phyloP scores from a whole-genome alignment of 192 early-diverging fungal species.

The Allomyces javanicus region DNA sequence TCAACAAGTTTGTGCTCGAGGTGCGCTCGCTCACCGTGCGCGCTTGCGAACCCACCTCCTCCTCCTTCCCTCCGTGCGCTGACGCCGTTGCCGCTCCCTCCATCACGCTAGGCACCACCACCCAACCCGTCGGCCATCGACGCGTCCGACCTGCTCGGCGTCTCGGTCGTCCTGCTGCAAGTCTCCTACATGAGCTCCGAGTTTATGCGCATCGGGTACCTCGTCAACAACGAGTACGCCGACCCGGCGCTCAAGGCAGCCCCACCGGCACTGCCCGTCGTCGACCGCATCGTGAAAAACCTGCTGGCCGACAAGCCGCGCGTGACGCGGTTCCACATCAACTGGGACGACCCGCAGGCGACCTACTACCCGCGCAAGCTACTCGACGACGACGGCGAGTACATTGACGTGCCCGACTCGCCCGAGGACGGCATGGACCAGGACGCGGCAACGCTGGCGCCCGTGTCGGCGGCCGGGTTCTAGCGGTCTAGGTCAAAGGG shows the following conservation, averaged over 20 bases:
- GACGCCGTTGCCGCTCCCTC: not conserved
- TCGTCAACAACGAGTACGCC: constrained; percentile 87
- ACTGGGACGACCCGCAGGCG: constrained; percentile 15
- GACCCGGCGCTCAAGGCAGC: constrained; percentile 50
- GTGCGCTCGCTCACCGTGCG: constrained; percentile 16
- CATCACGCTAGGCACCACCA: constrained; percentile 15
- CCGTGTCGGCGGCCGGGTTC: too few relatives aligned
- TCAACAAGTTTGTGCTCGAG: constrained; percentile 84
- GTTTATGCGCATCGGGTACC: constrained; percentile 95
- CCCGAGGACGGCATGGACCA: too few relatives aligned
- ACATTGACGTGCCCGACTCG: too few relatives aligned
- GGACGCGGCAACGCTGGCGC: too few relatives aligned
- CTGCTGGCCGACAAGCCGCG: constrained; percentile 87
- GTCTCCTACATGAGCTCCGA: constrained; percentile 77
- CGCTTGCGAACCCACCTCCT: not conserved
- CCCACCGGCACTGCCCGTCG: constrained; percentile 45
- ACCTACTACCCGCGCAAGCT: not conserved
- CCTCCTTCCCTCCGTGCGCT: not conserved
- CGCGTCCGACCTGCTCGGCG: constrained; percentile 59
- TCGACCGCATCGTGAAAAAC: constrained; percentile 54
- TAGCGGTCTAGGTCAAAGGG: too few relatives aligned
- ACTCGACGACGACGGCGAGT: not conserved
- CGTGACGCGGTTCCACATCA: constrained; percentile 70
- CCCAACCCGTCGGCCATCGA: constrained; percentile 55
- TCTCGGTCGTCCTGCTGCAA: constrained; percentile 76